phyloP scores from a whole-genome alignment of 441 rosid genomes.

The Pelargonium australe region DNA sequence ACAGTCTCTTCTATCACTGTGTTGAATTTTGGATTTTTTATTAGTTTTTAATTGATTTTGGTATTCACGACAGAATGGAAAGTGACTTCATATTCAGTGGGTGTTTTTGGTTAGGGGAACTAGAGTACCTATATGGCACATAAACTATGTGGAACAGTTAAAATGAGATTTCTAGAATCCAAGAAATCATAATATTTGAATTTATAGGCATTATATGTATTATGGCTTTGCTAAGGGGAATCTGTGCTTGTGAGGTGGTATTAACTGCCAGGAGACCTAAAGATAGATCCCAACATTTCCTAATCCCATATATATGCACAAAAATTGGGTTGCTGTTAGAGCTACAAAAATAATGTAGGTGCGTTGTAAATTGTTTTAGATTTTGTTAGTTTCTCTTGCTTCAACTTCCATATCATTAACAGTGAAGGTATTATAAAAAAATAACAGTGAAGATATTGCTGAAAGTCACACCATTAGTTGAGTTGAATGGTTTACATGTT shows the following conservation, averaged over 20 bases:
- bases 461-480: neutral
- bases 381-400: too few species aligned
- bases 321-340: too few species aligned
- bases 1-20: neutral
- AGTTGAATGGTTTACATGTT: neutral
- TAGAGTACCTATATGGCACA: conserved; percentile 3
- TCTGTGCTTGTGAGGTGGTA: conserved; percentile 6
- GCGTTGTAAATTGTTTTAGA: too few species aligned
- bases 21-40: neutral
- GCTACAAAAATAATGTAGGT: too few species aligned
- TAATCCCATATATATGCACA: neutral
- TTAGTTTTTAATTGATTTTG: neutral
- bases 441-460: neutral
- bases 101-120: neutral
- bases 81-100: neutral
- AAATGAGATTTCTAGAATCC: neutral
- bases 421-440: too few species aligned
- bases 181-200: neutral
- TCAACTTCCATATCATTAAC: too few species aligned
- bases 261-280: neutral
- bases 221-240: neutral
- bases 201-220: neutral
- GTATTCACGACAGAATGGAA: neutral
- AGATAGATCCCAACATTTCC: neutral
- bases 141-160: neutral